Conservation (phyloP, 768 basidiomycete genomes). For the Russula sp. region DNA sequence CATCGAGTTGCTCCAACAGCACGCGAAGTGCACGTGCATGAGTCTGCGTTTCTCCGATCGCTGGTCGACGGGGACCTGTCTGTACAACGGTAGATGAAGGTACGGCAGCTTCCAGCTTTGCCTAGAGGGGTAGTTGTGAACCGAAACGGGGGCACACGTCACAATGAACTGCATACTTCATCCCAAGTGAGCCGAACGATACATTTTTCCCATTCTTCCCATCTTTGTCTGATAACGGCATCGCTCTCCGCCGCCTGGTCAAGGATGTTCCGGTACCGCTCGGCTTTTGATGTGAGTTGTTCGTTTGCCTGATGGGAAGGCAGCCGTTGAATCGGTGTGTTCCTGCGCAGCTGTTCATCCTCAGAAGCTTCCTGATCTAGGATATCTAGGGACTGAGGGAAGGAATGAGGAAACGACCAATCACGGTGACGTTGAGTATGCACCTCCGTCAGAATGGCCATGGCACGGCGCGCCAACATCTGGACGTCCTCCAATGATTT, state of each 20-base stretch:
- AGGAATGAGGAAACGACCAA: not conserved
- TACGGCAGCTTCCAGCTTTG: constrained; percentile 55
- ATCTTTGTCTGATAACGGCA: constrained; percentile 67
- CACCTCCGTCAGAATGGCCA: constrained; percentile 69
- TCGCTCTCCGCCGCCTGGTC: constrained; percentile 70
- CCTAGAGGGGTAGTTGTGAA: constrained; percentile 33
- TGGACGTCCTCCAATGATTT: constrained; percentile 66
- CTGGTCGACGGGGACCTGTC: constrained; percentile 2
- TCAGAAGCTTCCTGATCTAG: constrained; percentile 87
- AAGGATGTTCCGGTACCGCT: constrained; percentile 66
- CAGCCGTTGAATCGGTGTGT: constrained; percentile 39
- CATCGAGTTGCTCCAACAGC: constrained; percentile 74
- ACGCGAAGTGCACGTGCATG: constrained; percentile 66
- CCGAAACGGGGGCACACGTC: not conserved
- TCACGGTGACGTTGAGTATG: not conserved
- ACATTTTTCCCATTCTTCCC: constrained; percentile 78
- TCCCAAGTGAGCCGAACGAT: constrained; percentile 67
- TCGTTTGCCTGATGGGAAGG: constrained; percentile 77
- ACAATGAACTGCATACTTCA: constrained; percentile 33
- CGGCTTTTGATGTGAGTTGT: constrained; percentile 62
- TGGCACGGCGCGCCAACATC: constrained; percentile 53
- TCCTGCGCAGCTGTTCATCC: constrained; percentile 62
- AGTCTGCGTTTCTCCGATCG: constrained; percentile 36
- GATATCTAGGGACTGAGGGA: constrained; percentile 70
- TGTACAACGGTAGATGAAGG: constrained; percentile 45